These are phyloP conservation scores for Wallacemonas sp. DNA, from an alignment of 208 protist genomes.

Conservation along the genomic window DNA sequence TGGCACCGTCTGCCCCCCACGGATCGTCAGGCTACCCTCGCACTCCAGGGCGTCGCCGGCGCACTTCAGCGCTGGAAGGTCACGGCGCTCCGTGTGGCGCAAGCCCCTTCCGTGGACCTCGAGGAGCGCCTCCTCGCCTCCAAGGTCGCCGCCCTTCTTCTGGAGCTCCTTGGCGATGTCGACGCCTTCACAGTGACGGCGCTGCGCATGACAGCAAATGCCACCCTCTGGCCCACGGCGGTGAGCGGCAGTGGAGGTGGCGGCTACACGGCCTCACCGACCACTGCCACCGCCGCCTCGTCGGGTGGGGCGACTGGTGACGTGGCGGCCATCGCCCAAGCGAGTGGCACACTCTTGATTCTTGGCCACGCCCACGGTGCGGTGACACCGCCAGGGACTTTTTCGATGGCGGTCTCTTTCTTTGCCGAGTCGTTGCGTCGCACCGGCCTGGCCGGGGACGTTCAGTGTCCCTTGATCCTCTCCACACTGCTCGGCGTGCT, in stretches of 20 bases:
- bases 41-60: not conserved
- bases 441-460: slow-evolving; percentile 22
- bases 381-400: not conserved
- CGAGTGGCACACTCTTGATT: slow-evolving; percentile 16
- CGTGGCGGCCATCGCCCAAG: slow-evolving; percentile 22
- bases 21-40: too few relatives aligned
- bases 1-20: not conserved
- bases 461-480: slow-evolving; percentile 4
- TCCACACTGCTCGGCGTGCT: slow-evolving; percentile 22
- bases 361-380: slow-evolving; percentile 24
- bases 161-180: slow-evolving; percentile 15
- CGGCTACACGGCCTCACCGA: slow-evolving; percentile 19
- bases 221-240: slow-evolving; percentile 15
- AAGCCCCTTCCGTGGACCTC: not conserved
- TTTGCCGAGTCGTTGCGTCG: slow-evolving; percentile 36
- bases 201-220: slow-evolving; percentile 13
- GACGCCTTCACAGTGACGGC: slow-evolving; percentile 27
- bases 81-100: slow-evolving; percentile 2
- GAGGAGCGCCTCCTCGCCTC: slow-evolving; percentile 28
- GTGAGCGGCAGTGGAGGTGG: slow-evolving; percentile 13
- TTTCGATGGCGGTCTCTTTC: slow-evolving; percentile 54
- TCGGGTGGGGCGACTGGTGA: not conserved
- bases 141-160: slow-evolving; percentile 23
- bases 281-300: slow-evolving; percentile 27
- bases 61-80: slow-evolving; percentile 3